Evolutionary conservation across 2,329 filamentous ascomycete genomes (phyloP).

Genomic region (Diaporthe ilicicola): DNA sequence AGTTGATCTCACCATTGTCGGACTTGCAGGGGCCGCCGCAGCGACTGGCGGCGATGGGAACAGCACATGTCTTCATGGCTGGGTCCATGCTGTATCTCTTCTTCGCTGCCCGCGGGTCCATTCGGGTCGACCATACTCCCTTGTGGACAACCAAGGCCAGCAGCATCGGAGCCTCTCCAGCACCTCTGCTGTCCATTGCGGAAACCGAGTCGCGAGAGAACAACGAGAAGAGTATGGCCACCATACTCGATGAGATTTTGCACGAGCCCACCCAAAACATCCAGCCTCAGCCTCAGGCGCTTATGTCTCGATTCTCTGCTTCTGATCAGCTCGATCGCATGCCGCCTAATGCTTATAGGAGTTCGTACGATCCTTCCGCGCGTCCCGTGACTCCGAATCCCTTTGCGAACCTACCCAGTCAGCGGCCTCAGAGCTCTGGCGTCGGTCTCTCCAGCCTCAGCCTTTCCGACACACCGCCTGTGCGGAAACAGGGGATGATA

Average conservation of each 20-base stretch:
- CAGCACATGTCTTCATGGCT: conserved; percentile 64
- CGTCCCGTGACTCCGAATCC: conserved; percentile 16
- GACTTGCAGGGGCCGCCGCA: conserved; percentile 47
- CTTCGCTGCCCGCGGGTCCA: conserved; percentile 51
- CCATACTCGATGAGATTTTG: conserved; percentile 56
- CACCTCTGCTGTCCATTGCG: conserved; percentile 31
- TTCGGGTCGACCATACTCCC: conserved; percentile 67
- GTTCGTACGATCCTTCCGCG: conserved; percentile 20
- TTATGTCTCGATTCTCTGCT: conserved; percentile 36
- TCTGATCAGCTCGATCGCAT: conserved; percentile 34
- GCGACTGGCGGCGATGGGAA: conserved; percentile 53
- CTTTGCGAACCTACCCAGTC: conserved; percentile 17
- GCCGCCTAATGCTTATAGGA: background rate
- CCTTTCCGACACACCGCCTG: conserved; percentile 33
- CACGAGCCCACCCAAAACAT: conserved; percentile 38
- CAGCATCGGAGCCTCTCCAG: conserved; percentile 35
- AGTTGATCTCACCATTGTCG: conserved; percentile 51
- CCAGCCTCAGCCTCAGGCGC: conserved; percentile 35
- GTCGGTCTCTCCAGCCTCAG: conserved; percentile 36
- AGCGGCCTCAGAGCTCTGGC: conserved; percentile 23
- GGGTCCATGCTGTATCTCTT: conserved; percentile 60
- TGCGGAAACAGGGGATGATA: conserved; percentile 27
- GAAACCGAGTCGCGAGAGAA: conserved; percentile 35
- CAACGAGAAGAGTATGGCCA: conserved; percentile 53
- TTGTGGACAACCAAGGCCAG: conserved; percentile 47